Evolutionary conservation across 345 rosid species (phyloP).

Genomic region (Sonneratia caseolaris): DNA sequence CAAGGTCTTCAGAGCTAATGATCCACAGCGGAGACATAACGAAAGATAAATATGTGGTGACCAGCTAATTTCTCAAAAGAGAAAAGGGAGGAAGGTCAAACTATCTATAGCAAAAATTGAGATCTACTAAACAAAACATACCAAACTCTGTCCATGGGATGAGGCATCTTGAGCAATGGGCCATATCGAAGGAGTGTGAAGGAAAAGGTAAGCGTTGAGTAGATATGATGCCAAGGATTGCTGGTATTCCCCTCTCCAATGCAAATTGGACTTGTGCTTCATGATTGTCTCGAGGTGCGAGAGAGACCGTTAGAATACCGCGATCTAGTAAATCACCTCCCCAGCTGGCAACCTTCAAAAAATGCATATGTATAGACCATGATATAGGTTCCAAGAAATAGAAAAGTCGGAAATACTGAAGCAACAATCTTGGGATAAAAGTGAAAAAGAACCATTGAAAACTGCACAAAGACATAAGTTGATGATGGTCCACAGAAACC

Average conservation of each 20-base stretch:
- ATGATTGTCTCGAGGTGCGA: constrained; percentile 97
- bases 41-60: too few species aligned
- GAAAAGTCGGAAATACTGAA: neutral
- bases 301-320: constrained; percentile 79
- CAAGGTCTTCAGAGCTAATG: neutral
- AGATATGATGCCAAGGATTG: constrained; percentile 91
- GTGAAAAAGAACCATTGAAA: neutral
- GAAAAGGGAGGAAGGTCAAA: neutral
- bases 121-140: constrained; percentile 14
- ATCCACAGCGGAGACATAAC: neutral
- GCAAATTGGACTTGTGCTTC: constrained; percentile 99
- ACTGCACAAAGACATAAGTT: neutral
- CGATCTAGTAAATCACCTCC: constrained; percentile 95
- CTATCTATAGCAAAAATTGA: neutral
- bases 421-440: neutral
- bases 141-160: constrained; percentile 99
- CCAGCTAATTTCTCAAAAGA: neutral
- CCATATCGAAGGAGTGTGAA: constrained; percentile 95
- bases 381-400: neutral
- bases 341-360: constrained; percentile 92
- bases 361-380: constrained; percentile 1
- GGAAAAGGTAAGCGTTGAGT: constrained; percentile 97
- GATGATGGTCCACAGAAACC: neutral
- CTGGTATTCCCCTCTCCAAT: constrained; percentile 95
- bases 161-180: constrained; percentile 99